Base-by-base conservation (phyloP, 2,329 filamentous ascomycete species). In the Cladophialophora psammophila region DNA sequence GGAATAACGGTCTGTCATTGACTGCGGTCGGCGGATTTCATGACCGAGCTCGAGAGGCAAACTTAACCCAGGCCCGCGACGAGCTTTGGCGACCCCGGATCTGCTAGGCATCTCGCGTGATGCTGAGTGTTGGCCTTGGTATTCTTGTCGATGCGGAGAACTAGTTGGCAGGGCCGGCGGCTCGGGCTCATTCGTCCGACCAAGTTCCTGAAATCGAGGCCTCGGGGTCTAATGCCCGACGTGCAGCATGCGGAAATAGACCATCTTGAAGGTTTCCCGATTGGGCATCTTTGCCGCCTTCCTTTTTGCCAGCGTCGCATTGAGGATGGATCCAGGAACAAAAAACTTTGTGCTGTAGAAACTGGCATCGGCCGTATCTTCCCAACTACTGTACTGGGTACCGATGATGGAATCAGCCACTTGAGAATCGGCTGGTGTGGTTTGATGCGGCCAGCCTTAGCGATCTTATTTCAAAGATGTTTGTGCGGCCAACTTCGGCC, bases 61-160 rank as follows among this genome's bases (percentile, higher is more conserved):
- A 35, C 18, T 58, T 20, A 36, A 15, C 42, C 40, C 35, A 63
- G n/a, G 50, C 9, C 52, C 34, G 6, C 52, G 20, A 45, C 34
- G 38, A 36, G 35, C 20, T 31, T 45, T 36, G 13, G 32, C 54
- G 45, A 50, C 45, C 42, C 55, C 55, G 45, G 55, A 59, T 64
- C 54, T 64, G 55, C 62, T 32, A 61, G 55, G 55, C 31, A 42
- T 56, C 38, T 56, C 52, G 54, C 45, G 57, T 65, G 42, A 63
- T 56, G 63, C 61, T 64, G 50, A 60, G 56, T 52, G 45, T 48
- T 57, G 48, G 32, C n/a, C 32, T n/a, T 36, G 3, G 20, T 20
- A 7, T 40, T 40, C 26, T 48, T 5, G 45, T 10, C 20, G 12
- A 12, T 50, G 45, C 45, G 45, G 45, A 50, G 45, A 50, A 50